Percentiles rank a stretch among this genome's conserved stretches.
These are phyloP conservation scores for Pyrenula massariospora DNA, from an alignment of 495 filamentous ascomycete genomes.

Conservation along the genomic window DNA sequence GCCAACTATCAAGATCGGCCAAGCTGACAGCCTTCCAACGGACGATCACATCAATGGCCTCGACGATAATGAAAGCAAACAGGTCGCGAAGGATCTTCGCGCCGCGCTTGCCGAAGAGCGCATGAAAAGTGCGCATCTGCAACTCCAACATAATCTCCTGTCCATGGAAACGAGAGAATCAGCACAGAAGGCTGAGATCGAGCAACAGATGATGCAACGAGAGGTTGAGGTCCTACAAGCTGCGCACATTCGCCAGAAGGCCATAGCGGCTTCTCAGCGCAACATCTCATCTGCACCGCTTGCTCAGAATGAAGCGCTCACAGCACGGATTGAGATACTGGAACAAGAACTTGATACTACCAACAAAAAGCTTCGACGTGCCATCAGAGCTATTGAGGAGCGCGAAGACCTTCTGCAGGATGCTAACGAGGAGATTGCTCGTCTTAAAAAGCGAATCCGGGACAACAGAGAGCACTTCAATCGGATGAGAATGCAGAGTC, in stretches of 20 bases:
- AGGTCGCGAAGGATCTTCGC: constrained; percentile 43
- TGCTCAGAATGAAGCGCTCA: constrained; percentile 28
- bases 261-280: constrained; percentile 14
- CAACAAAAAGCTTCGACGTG: constrained; percentile 52
- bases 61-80: constrained; percentile 44
- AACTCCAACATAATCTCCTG: constrained; percentile 80
- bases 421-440: constrained; percentile 58
- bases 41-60: constrained; percentile 53
- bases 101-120: constrained; percentile 49
- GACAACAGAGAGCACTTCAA: constrained; percentile 80
- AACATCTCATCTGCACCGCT: constrained; percentile 26
- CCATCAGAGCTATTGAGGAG: constrained; percentile 68
- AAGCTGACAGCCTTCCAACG: constrained; percentile 44
- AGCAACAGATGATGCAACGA: constrained; percentile 81
- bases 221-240: constrained; percentile 81
- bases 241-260: constrained; percentile 31
- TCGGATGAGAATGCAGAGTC: constrained; percentile 38
- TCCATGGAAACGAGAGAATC: constrained; percentile 79
- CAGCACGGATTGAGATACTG: constrained; percentile 43
- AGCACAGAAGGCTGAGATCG: constrained; percentile 76
- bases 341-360: constrained; percentile 53
- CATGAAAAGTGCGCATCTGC: constrained; percentile 81
- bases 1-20: constrained; percentile 38
- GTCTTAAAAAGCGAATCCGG: constrained; percentile 68
- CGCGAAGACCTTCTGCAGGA: constrained; percentile 32